Percentiles rank a stretch among this genome's conserved stretches.
Conservation (phyloP, 192 early-diverging fungal species). For the Coemansia sp. region DNA sequence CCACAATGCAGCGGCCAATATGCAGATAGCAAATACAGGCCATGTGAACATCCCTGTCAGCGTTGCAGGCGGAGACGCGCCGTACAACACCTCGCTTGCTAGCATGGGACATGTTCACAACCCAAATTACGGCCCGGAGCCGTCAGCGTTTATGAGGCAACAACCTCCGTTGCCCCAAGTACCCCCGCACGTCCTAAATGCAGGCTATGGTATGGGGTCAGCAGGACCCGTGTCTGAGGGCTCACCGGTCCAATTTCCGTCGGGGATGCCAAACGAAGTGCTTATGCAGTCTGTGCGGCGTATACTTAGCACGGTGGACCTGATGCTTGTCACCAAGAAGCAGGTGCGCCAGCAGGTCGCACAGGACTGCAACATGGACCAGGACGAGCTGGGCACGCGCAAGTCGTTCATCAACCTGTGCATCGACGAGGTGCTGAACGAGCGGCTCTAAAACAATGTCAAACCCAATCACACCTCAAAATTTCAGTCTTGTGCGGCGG, state of each 20-base stretch:
- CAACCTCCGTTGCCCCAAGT: background rate
- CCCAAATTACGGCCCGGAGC: conserved; percentile 20
- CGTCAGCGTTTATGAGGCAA: conserved; percentile 8
- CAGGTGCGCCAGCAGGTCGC: conserved; percentile 90
- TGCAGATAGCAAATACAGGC: conserved; percentile 31
- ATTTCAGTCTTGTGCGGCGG: background rate
- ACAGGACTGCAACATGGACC: conserved; percentile 69
- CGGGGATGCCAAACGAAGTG: conserved; percentile 67
- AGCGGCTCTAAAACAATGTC: conserved; percentile 24
- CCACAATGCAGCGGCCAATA: conserved; percentile 35
- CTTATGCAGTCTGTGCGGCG: conserved; percentile 69
- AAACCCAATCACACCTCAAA: too few species aligned
- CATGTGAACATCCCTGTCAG: conserved; percentile 41
- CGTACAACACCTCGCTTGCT: conserved; percentile 21
- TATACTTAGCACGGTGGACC: conserved; percentile 83
- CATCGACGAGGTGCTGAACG: conserved; percentile 65
- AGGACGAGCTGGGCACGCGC: conserved; percentile 72
- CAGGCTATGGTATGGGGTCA: conserved; percentile 8
- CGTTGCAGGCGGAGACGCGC: conserved; percentile 33
- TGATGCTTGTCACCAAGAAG: conserved; percentile 99
- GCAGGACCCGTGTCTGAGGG: conserved; percentile 13
- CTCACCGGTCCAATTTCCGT: conserved; percentile 29
- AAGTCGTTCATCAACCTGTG: conserved; percentile 89
- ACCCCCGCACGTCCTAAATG: background rate
- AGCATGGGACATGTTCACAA: conserved; percentile 23